phyloP scores from a whole-genome alignment of 306 rosid species.

The Coriaria nepalensis region DNA sequence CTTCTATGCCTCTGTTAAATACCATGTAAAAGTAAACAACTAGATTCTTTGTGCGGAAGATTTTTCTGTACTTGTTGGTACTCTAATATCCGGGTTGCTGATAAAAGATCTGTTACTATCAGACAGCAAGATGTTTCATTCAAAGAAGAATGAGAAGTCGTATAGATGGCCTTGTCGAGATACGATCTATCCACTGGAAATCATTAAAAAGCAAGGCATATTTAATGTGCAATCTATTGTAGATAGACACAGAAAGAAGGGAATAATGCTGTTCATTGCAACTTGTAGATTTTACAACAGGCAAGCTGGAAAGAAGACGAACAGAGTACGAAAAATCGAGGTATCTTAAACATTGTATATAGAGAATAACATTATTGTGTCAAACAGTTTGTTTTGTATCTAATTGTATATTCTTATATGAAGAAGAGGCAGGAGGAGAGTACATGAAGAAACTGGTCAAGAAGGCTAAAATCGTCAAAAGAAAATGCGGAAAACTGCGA shows the following conservation, averaged over 20 bases:
- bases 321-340: slow-evolving; percentile 24
- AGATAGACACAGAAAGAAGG: not conserved
- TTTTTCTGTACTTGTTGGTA: not conserved
- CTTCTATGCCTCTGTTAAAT: slow-evolving; percentile 54
- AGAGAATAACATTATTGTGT: not conserved
- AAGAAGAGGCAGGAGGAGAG: slow-evolving; percentile 32
- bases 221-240: not conserved
- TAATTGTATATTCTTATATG: slow-evolving; percentile 14
- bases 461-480: slow-evolving; percentile 30
- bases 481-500: slow-evolving; percentile 36
- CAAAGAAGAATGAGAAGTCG: slow-evolving; percentile 81
- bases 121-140: slow-evolving; percentile 70
- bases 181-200: slow-evolving; percentile 11
- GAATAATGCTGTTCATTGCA: slow-evolving; percentile 7
- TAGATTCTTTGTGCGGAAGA: not conserved
- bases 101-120: slow-evolving; percentile 11
- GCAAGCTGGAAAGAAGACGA: slow-evolving; percentile 30
- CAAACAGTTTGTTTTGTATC: not conserved
- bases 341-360: slow-evolving; percentile 20
- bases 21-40: slow-evolving; percentile 62
- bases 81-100: not conserved
- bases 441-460: slow-evolving; percentile 31
- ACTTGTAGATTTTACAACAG: slow-evolving; percentile 42
- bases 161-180: slow-evolving; percentile 56
- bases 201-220: slow-evolving; percentile 5